phyloP scores from a whole-genome alignment of 305 asterid species.

The Euphrasia arctica region DNA sequence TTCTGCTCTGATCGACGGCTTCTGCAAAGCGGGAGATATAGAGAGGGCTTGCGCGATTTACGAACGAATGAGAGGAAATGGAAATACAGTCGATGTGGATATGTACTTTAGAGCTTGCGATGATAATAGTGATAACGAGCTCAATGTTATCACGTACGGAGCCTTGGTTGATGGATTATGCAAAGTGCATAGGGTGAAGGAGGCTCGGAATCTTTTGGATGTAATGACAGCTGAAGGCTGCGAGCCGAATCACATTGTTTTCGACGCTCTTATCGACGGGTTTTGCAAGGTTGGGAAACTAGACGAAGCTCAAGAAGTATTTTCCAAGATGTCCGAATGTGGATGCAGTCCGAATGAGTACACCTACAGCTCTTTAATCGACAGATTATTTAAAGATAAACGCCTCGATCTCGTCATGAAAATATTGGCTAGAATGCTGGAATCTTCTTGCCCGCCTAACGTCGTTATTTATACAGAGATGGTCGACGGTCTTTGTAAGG shows the following conservation, averaged over 20 bases:
- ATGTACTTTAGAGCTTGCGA: slow-evolving; percentile 52
- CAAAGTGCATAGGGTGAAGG: slow-evolving; percentile 75
- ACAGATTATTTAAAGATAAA: slow-evolving; percentile 78
- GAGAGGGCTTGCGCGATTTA: slow-evolving; percentile 81
- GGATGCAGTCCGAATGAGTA: slow-evolving; percentile 69
- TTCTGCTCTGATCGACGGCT: slow-evolving; percentile 90
- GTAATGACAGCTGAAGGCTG: slow-evolving; percentile 64
- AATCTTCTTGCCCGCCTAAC: slow-evolving; percentile 73
- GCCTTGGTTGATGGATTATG: slow-evolving; percentile 92
- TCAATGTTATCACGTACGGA: slow-evolving; percentile 76
- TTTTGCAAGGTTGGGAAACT: slow-evolving; percentile 88
- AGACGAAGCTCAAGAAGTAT: slow-evolving; percentile 87
- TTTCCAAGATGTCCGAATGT: slow-evolving; percentile 65
- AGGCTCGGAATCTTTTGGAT: slow-evolving; percentile 72
- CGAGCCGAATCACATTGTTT: slow-evolving; percentile 74
- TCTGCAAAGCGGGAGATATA: slow-evolving; percentile 79
- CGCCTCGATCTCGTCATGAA: slow-evolving; percentile 86
- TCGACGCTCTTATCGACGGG: slow-evolving; percentile 91
- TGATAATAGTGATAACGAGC: slow-evolving; percentile 47
- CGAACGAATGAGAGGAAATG: slow-evolving; percentile 70
- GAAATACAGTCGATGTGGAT: slow-evolving; percentile 48
- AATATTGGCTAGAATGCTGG: slow-evolving; percentile 83
- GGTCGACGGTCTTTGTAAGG: slow-evolving; percentile 92
- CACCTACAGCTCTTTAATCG: slow-evolving; percentile 80
- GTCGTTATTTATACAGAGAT: slow-evolving; percentile 81